phyloP scores from a whole-genome alignment of 2,329 filamentous ascomycete species.

The Tetracladium maxilliforme region DNA sequence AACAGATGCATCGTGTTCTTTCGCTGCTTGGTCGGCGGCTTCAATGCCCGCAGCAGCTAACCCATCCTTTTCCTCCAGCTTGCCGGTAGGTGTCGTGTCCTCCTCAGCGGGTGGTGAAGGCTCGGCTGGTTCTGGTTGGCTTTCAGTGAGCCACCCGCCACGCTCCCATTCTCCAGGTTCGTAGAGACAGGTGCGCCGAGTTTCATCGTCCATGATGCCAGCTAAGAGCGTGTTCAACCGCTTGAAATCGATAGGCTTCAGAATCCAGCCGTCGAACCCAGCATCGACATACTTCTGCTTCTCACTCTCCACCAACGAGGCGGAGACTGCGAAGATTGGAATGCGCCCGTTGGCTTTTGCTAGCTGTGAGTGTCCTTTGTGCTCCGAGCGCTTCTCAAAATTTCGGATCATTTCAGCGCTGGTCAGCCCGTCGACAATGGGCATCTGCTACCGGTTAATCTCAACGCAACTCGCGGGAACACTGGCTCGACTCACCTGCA shows the following conservation, averaged over 20 bases:
- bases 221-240: constrained; percentile 53
- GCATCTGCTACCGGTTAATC: constrained; percentile 47
- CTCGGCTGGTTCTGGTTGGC: constrained; percentile 4
- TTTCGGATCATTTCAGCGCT: constrained; percentile 75
- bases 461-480: constrained; percentile 2
- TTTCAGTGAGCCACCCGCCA: constrained; percentile 63
- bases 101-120: too few species aligned
- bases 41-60: too few species aligned
- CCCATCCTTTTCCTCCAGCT: too few species aligned
- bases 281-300: constrained; percentile 55
- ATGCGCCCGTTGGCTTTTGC: constrained; percentile 49
- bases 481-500: constrained; percentile 51
- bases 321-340: constrained; percentile 78
- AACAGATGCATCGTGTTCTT: too few species aligned
- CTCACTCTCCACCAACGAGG: constrained; percentile 61
- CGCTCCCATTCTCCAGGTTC: constrained; percentile 61
- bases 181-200: constrained; percentile 51
- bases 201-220: constrained; percentile 49
- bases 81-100: too few species aligned
- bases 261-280: constrained; percentile 82
- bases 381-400: constrained; percentile 47
- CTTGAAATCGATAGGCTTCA: constrained; percentile 77
- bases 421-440: constrained; percentile 71
- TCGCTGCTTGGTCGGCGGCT: too few species aligned
- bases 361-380: constrained; percentile 27